These are phyloP conservation scores for Cyclanthera cordifolia DNA, from an alignment of 306 rosid genomes.

Conservation along the genomic window DNA sequence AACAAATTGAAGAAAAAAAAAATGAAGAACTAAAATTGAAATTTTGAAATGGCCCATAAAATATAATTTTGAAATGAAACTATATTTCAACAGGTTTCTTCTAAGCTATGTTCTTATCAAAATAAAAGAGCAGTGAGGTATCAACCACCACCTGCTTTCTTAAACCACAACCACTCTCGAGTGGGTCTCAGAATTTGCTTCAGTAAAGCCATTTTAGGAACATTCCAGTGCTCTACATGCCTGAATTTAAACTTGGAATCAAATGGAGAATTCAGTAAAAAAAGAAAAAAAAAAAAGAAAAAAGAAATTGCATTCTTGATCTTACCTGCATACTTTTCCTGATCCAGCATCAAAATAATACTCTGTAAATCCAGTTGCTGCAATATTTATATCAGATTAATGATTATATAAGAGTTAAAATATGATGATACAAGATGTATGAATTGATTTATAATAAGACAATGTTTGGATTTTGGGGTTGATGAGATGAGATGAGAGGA, in stretches of 20 bases:
- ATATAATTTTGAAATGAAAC: not conserved
- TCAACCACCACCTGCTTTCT: slow-evolving; percentile 36
- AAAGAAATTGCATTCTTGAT: not conserved
- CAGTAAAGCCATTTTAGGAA: slow-evolving; percentile 74
- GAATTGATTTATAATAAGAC: not conserved
- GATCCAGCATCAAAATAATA: slow-evolving; percentile 64
- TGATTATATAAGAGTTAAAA: too few species aligned
- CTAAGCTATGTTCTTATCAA: not conserved
- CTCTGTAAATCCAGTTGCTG: slow-evolving; percentile 95
- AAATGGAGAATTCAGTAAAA: not conserved
- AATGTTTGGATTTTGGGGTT: too few species aligned
- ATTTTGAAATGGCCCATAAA: too few species aligned
- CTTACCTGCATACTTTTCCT: slow-evolving; percentile 82
- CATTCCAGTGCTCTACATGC: slow-evolving; percentile 95
- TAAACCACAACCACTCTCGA: slow-evolving; percentile 31
- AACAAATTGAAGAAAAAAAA: too few species aligned
- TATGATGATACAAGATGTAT: not conserved
- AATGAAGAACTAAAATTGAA: too few species aligned
- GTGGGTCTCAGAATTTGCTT: slow-evolving; percentile 79
- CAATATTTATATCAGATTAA: slow-evolving; percentile 14
- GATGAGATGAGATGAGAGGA: too few species aligned
- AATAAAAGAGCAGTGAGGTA: not conserved
- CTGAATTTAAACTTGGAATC: slow-evolving; percentile 23
- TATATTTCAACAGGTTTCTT: not conserved
- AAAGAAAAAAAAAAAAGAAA: too few species aligned